Evolutionary conservation across 2,329 filamentous ascomycete species (phyloP).

Genomic region (Xylariaceae sp.): DNA sequence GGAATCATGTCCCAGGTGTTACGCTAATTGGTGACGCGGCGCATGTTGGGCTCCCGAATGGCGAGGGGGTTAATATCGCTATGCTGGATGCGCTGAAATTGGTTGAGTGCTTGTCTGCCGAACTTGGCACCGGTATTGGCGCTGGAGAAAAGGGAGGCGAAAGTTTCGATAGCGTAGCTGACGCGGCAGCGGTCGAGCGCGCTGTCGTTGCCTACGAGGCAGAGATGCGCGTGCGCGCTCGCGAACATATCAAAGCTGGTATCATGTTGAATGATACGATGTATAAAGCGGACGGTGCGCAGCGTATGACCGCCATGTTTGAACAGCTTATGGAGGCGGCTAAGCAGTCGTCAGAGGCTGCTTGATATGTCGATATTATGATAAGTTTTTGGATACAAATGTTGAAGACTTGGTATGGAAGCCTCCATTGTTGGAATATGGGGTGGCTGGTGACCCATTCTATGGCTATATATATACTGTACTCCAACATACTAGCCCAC

Average conservation of each 20-base stretch:
- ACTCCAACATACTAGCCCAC: too few species aligned
- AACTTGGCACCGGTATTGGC: not conserved
- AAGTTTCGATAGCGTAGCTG: not conserved
- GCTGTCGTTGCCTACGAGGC: slow-evolving; percentile 20
- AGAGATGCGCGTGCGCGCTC: slow-evolving; percentile 16
- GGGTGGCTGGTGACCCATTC: too few species aligned
- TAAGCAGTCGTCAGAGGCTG: not conserved
- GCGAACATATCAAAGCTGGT: slow-evolving; percentile 14
- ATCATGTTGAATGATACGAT: slow-evolving; percentile 15
- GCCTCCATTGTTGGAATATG: too few species aligned
- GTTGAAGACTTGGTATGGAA: too few species aligned
- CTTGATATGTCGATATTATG: not conserved
- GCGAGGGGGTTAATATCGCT: slow-evolving; percentile 25
- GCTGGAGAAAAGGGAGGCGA: not conserved
- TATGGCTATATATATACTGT: too few species aligned
- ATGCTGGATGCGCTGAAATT: slow-evolving; percentile 27
- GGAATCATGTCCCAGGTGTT: slow-evolving; percentile 21
- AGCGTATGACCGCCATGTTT: slow-evolving; percentile 23
- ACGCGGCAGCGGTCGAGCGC: slow-evolving; percentile 18
- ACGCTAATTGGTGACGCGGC: slow-evolving; percentile 28
- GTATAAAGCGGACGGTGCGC: slow-evolving; percentile 13
- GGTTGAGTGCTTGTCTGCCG: slow-evolving; percentile 12
- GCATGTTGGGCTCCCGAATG: slow-evolving; percentile 21
- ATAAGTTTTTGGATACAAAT: not conserved
- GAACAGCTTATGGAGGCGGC: not conserved